These are phyloP conservation scores for Desmodesmus armatus DNA, from an alignment of 139 green algal genomes.

Conservation along the genomic window DNA sequence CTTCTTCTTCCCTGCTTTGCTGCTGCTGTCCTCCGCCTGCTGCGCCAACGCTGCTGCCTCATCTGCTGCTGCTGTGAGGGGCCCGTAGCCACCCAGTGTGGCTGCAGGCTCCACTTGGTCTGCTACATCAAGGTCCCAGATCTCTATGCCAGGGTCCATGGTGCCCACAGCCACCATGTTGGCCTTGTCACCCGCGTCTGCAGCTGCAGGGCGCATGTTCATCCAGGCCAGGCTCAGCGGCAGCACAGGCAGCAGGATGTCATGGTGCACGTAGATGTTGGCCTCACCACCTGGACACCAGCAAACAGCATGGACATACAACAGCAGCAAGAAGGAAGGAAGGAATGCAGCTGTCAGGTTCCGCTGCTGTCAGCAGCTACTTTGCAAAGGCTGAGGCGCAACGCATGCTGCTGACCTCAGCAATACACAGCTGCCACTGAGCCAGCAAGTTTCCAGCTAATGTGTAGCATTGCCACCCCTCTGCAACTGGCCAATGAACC, in stretches of 20 bases:
- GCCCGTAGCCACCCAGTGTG: constrained; percentile 81
- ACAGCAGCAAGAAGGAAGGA: too few species aligned
- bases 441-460: too few species aligned
- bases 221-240: constrained; percentile 93
- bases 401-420: neutral
- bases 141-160: constrained; percentile 95
- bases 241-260: constrained; percentile 95
- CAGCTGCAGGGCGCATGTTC: constrained; percentile 72
- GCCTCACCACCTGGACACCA: constrained; percentile 57
- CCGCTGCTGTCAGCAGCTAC: neutral
- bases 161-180: constrained; percentile 93
- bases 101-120: constrained; percentile 88
- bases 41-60: constrained; percentile 11
- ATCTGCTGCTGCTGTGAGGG: constrained; percentile 28
- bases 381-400: neutral
- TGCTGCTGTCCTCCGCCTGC: constrained; percentile 20
- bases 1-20: constrained; percentile 52
- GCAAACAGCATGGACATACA: neutral
- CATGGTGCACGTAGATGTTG: constrained; percentile 97
- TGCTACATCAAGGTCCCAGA: constrained; percentile 96
- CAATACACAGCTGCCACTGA: too few species aligned
- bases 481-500: too few species aligned
- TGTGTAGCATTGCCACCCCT: too few species aligned
- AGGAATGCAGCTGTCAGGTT: too few species aligned
- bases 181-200: constrained; percentile 1